A percentile compares a stretch with the other conserved stretches of the same genome.
Conservation (phyloP, 2,329 filamentous ascomycete species). For the Monascus ruber region DNA sequence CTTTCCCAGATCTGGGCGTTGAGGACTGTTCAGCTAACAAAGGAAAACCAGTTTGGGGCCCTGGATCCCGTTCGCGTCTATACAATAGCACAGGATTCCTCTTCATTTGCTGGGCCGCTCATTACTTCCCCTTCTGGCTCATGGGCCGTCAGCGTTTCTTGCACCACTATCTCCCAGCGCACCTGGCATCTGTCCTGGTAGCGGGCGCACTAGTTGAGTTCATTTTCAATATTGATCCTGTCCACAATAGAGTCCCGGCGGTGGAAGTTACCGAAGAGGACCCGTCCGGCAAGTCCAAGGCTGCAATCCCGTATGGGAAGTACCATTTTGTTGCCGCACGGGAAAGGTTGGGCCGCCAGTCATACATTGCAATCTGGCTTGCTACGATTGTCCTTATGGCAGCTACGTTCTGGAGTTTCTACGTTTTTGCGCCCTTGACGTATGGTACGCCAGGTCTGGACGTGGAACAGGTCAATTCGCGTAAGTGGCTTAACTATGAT, state of each 20-base stretch:
- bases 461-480: slow-evolving; percentile 63
- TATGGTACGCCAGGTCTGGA: slow-evolving; percentile 86
- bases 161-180: slow-evolving; percentile 92
- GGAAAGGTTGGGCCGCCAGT: slow-evolving; percentile 70
- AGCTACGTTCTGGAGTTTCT: slow-evolving; percentile 64
- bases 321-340: slow-evolving; percentile 60
- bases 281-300: slow-evolving; percentile 29
- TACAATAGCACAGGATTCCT: slow-evolving; percentile 99
- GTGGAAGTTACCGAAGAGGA: slow-evolving; percentile 28
- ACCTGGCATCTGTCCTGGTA: slow-evolving; percentile 81
- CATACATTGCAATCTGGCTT: slow-evolving; percentile 66
- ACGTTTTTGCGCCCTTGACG: slow-evolving; percentile 88
- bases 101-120: slow-evolving; percentile 94
- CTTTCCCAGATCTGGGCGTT: too few relatives aligned
- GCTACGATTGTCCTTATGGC: slow-evolving; percentile 60
- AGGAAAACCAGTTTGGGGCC: slow-evolving; percentile 26
- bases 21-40: too few relatives aligned
- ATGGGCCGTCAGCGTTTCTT: slow-evolving; percentile 98
- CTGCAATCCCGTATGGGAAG: slow-evolving; percentile 16
- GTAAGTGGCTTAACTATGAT: slow-evolving; percentile 96
- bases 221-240: slow-evolving; percentile 81
- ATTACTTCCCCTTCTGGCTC: slow-evolving; percentile 94
- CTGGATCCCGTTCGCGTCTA: slow-evolving; percentile 78
- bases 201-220: slow-evolving; percentile 89
- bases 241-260: slow-evolving; percentile 37